These are phyloP conservation scores for Cordyceps militaris DNA, from an alignment of 2,329 filamentous ascomycete genomes.

Conservation along the genomic window DNA sequence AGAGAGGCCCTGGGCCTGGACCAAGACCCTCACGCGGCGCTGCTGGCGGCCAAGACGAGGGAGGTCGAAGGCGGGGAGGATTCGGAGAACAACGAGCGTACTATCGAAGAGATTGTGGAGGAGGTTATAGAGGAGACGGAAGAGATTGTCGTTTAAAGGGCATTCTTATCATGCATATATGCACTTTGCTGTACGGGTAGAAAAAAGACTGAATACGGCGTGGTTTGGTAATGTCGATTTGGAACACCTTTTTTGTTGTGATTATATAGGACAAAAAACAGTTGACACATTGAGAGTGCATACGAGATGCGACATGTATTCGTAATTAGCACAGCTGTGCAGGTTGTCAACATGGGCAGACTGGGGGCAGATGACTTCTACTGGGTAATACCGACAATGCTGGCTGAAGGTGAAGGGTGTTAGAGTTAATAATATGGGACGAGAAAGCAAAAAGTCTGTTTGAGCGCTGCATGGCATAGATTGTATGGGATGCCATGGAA, in stretches of 20 bases:
- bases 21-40: slow-evolving; percentile 54
- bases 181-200: slow-evolving; percentile 26
- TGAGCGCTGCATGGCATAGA: not conserved
- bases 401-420: too few relatives aligned
- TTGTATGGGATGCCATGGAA: not conserved
- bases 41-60: slow-evolving; percentile 50
- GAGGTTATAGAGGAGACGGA: slow-evolving; percentile 82
- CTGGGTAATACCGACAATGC: not conserved
- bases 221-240: slow-evolving; percentile 28
- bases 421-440: not conserved
- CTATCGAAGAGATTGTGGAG: slow-evolving; percentile 84
- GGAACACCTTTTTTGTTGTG: slow-evolving; percentile 11
- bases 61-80: slow-evolving; percentile 44
- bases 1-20: slow-evolving; percentile 60
- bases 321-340: not conserved
- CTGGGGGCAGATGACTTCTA: too few relatives aligned
- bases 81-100: slow-evolving; percentile 56
- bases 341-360: not conserved
- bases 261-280: slow-evolving; percentile 4
- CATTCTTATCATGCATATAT: slow-evolving; percentile 4
- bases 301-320: not conserved
- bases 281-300: not conserved
- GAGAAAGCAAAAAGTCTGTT: not conserved
- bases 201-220: slow-evolving; percentile 23
- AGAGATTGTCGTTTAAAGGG: slow-evolving; percentile 51